Evolutionary conservation across 495 filamentous ascomycete species (phyloP).

Genomic region (Penicilliopsis zonata): DNA sequence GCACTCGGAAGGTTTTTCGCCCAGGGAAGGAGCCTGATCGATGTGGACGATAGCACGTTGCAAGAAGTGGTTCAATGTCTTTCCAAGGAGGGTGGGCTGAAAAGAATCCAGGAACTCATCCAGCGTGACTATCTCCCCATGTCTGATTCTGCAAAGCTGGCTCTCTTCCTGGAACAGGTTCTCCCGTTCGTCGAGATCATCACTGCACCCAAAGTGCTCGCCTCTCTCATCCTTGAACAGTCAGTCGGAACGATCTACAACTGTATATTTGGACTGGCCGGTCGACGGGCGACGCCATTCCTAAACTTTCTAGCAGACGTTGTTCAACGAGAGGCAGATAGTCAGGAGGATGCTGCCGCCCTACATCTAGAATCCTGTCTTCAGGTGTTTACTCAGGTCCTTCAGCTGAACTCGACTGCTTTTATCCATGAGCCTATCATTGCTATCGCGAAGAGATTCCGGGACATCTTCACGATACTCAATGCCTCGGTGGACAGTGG

Average conservation of each 20-base stretch:
- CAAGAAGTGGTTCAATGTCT: constrained; percentile 19
- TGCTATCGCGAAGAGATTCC: constrained; percentile 5
- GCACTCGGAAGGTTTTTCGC: constrained; percentile 8
- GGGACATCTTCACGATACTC: constrained; percentile 3
- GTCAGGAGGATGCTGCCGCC: background rate
- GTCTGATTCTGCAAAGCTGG: constrained; percentile 7
- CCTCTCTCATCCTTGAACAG: constrained; percentile 42
- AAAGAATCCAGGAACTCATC: constrained; percentile 13
- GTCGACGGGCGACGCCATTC: constrained; percentile 29
- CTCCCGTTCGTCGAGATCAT: constrained; percentile 42
- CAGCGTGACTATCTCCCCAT: constrained; percentile 11
- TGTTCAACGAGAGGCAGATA: constrained; percentile 4
- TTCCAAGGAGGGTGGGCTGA: constrained; percentile 15
- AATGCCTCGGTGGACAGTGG: constrained; percentile 2
- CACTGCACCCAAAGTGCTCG: constrained; percentile 36
- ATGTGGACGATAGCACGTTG: constrained; percentile 8
- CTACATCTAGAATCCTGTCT: constrained; percentile 9
- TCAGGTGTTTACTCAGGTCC: constrained; percentile 13
- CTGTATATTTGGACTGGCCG: constrained; percentile 38
- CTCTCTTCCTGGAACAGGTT: constrained; percentile 21
- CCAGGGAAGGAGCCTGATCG: constrained; percentile 12
- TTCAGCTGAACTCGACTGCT: constrained; percentile 19
- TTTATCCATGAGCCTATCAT: constrained; percentile 14
- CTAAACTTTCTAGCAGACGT: constrained; percentile 22
- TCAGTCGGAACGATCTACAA: constrained; percentile 45